Conservation (phyloP, 805 yeast genomes). For the Schwanniomyces yamadae region DNA sequence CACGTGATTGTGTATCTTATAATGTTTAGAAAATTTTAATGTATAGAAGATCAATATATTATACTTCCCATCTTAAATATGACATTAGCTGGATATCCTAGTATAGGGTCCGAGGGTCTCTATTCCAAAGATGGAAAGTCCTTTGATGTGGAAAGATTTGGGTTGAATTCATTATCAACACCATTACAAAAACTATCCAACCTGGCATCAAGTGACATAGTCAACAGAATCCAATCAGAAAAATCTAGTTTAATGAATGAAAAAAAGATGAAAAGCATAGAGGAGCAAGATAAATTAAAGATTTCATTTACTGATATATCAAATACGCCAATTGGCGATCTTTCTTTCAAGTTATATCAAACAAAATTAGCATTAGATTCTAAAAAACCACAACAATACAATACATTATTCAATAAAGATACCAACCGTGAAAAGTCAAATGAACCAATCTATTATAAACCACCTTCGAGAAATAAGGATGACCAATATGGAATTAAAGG, state of each 20-base stretch:
- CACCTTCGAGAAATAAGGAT: conserved; percentile 23
- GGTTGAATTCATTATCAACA: conserved; percentile 6
- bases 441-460: conserved; percentile 29
- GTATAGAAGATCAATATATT: too few relatives aligned
- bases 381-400: conserved; percentile 1
- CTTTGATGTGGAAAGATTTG: not conserved
- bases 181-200: conserved; percentile 14
- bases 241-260: too few relatives aligned
- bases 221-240: too few relatives aligned
- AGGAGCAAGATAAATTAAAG: too few relatives aligned
- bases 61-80: too few relatives aligned
- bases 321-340: conserved; percentile 11
- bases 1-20: too few relatives aligned
- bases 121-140: not conserved
- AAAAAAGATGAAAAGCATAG: too few relatives aligned
- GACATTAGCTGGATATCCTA: too few relatives aligned
- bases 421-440: conserved; percentile 2
- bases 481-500: conserved; percentile 25
- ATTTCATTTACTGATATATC: too few relatives aligned
- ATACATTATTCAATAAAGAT: not conserved
- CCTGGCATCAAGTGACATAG: conserved; percentile 4
- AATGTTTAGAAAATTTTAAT: too few relatives aligned
- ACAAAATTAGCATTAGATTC: conserved; percentile 7
- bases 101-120: too few relatives aligned
- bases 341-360: conserved; percentile 10